Conservation (phyloP, 2,329 filamentous ascomycete genomes). For the Teratosphaeria viscida region DNA sequence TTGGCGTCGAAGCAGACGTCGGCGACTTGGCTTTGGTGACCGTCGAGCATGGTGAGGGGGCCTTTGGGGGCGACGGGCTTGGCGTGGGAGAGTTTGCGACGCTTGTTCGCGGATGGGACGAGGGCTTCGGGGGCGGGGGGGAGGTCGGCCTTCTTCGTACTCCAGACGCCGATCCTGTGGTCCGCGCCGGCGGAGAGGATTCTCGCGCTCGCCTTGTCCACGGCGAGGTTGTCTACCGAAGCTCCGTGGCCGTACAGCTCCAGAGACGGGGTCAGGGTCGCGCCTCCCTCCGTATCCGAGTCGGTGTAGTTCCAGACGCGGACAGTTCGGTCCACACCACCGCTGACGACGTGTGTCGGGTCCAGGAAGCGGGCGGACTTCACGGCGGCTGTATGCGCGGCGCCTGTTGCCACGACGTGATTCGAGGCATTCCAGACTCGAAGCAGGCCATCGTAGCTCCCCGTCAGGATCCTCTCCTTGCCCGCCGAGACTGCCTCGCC, state of each 20-base stretch:
- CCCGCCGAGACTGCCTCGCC: slow-evolving; percentile 36
- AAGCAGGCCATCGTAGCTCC: slow-evolving; percentile 80
- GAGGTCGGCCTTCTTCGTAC: slow-evolving; percentile 63
- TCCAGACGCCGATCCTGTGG: slow-evolving; percentile 80
- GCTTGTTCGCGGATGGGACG: slow-evolving; percentile 64
- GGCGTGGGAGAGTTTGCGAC: slow-evolving; percentile 51
- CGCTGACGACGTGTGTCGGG: slow-evolving; percentile 66
- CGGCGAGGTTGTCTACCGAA: slow-evolving; percentile 62
- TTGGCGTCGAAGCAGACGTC: slow-evolving; percentile 74
- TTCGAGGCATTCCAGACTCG: slow-evolving; percentile 84
- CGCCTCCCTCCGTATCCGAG: slow-evolving; percentile 41
- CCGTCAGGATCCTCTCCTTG: slow-evolving; percentile 70
- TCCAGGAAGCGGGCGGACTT: slow-evolving; percentile 80
- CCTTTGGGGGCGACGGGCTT: slow-evolving; percentile 60
- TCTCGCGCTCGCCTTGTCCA: slow-evolving; percentile 61
- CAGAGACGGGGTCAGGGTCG: slow-evolving; percentile 57
- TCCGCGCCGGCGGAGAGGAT: slow-evolving; percentile 81
- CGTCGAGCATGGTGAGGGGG: slow-evolving; percentile 60
- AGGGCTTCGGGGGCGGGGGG: slow-evolving; percentile 61
- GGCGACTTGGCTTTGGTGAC: slow-evolving; percentile 65
- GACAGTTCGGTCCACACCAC: slow-evolving; percentile 74
- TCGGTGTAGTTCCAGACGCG: slow-evolving; percentile 84
- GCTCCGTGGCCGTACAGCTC: slow-evolving; percentile 77
- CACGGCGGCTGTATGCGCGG: slow-evolving; percentile 61
- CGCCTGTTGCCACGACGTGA: slow-evolving; percentile 69